Evolutionary conservation across 345 rosid species (phyloP).

Genomic region (Ceriops tagal): DNA sequence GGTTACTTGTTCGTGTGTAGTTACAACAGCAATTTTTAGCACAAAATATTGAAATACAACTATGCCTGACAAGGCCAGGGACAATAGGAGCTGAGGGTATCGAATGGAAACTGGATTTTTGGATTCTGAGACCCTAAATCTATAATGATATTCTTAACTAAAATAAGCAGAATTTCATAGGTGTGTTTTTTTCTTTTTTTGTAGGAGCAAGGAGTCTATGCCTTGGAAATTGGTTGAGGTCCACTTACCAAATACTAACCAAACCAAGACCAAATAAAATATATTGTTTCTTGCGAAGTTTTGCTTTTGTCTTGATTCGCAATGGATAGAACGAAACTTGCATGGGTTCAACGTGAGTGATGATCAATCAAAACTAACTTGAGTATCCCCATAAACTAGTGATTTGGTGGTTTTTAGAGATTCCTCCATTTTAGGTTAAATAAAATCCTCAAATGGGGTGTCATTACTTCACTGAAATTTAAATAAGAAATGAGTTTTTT

Average conservation of each 20-base stretch:
- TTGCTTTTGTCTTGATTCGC: conserved; percentile 37
- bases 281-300: conserved; percentile 1
- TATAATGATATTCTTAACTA: conserved; percentile 30
- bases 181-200: conserved; percentile 15
- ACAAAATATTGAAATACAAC: background rate
- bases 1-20: background rate
- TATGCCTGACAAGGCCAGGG: conserved; percentile 59
- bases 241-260: conserved; percentile 32
- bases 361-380: conserved; percentile 1
- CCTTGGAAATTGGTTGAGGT: conserved; percentile 52
- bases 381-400: conserved; percentile 50
- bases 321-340: conserved; percentile 8
- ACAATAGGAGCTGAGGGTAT: conserved; percentile 91
- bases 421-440: conserved; percentile 43
- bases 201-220: conserved; percentile 17
- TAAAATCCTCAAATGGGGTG: conserved; percentile 3
- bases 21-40: too few species aligned
- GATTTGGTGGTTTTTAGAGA: conserved; percentile 50
- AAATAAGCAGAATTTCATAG: conserved; percentile 20
- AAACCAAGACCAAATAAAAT: conserved; percentile 17
- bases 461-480: too few species aligned
- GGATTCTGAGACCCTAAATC: conserved; percentile 41
- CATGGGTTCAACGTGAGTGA: conserved; percentile 21
- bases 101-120: conserved; percentile 83
- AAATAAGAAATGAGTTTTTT: background rate